A percentile compares a stretch with the other conserved stretches of the same genome.
phyloP scores from a whole-genome alignment of 1,284 basidiomycete genomes.

The Tilletiopsis washingtonensis region DNA sequence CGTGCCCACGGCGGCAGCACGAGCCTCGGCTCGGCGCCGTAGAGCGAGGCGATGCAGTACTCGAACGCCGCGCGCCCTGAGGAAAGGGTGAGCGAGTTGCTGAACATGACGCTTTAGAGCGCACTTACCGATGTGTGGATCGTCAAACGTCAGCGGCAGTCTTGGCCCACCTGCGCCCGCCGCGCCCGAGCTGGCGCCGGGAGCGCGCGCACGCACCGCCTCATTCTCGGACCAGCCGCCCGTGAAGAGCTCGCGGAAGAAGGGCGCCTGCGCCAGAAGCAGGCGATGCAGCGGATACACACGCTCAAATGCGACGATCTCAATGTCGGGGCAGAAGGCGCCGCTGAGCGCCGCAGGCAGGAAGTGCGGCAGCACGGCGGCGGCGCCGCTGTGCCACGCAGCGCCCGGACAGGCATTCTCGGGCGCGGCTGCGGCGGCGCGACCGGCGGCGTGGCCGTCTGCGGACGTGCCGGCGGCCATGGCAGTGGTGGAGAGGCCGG shows the following conservation, averaged over 20 bases:
- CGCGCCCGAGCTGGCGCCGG: conserved; percentile 1
- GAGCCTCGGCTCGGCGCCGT: conserved; percentile 30
- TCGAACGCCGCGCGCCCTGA: conserved; percentile 39
- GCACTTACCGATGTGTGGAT: conserved; percentile 39
- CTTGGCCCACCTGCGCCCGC: not conserved
- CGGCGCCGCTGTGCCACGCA: no score
- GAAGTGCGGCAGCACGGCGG: not conserved
- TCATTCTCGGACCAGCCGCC: conserved; percentile 26
- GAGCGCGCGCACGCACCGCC: not conserved
- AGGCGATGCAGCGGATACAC: conserved; percentile 35
- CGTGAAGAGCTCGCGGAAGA: conserved; percentile 37
- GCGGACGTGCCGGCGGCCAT: no score
- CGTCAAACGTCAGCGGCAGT: conserved; percentile 28
- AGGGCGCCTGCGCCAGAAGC: conserved; percentile 36
- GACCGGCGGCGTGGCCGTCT: no score
- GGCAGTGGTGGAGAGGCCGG: no score
- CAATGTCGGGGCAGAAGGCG: conserved; percentile 26
- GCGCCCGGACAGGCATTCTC: no score
- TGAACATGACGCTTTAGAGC: no score
- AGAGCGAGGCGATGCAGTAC: conserved; percentile 36
- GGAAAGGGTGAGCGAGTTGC: no score
- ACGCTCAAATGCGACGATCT: conserved; percentile 27
- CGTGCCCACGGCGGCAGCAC: conserved; percentile 33
- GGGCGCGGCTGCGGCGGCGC: no score
- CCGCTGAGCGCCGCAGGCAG: not conserved